A percentile compares a stretch with the other conserved stretches of the same genome.
Conservation (phyloP, 2,329 filamentous ascomycete genomes). For the Aspergillus aculeatinus region DNA sequence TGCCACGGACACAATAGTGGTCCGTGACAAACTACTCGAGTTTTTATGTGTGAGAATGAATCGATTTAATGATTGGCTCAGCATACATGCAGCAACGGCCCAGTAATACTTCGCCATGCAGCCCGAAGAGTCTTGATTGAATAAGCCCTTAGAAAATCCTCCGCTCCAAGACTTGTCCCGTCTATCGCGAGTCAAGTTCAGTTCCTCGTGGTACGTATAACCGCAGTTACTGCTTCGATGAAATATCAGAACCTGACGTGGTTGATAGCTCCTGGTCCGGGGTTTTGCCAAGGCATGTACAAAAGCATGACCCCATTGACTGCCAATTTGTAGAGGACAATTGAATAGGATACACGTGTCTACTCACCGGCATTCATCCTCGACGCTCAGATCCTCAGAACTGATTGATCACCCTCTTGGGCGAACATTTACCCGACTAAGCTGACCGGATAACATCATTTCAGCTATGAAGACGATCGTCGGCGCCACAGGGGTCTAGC, state of each 20-base stretch:
- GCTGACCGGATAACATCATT: background rate
- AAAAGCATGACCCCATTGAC: too few relatives aligned
- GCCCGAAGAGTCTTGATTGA: background rate
- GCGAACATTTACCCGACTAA: background rate
- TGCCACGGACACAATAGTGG: background rate
- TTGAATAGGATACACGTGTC: too few relatives aligned
- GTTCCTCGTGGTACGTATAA: background rate
- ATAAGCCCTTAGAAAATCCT: background rate
- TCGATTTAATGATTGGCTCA: background rate
- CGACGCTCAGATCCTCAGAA: background rate
- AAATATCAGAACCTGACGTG: too few relatives aligned
- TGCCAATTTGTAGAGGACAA: too few relatives aligned
- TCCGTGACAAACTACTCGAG: background rate
- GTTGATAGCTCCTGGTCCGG: too few relatives aligned
- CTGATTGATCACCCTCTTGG: background rate
- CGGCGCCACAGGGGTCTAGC: background rate
- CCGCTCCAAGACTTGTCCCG: background rate
- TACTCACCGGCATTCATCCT: background rate
- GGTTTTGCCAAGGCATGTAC: too few relatives aligned
- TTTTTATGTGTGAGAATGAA: background rate
- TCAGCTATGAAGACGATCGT: background rate
- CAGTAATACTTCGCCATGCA: background rate
- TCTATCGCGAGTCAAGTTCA: too few relatives aligned
- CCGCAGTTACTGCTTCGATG: background rate
- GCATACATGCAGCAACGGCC: background rate